Evolutionary conservation across 2,329 filamentous ascomycete genomes (phyloP), one percentile per base, ranked within the genome.

Genomic region (Cadophora malorum): DNA sequence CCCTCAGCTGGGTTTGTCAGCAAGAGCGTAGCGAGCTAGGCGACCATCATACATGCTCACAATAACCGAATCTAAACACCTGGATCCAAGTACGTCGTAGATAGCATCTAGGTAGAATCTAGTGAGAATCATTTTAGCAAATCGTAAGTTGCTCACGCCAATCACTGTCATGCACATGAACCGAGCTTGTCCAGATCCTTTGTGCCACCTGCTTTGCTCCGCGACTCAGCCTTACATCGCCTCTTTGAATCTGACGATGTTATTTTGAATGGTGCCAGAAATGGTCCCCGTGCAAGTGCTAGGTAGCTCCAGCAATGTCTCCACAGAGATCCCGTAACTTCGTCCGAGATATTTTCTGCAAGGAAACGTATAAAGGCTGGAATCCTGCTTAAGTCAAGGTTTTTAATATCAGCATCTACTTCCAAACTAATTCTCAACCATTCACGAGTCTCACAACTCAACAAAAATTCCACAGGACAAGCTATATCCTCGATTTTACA

Each of bases 21-120:
- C 50, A 16, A 19, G 14, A 28, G 23, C 12, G 50, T 53, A 53
- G 50, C 50, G 50, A 53, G 50, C 23, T 53, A 53, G 50, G 50
- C 50, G 50, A 53, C 12, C 25, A 4, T 31, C 25, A 12, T 31
- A 28, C 4, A 10, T 19, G n/a, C n/a, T 49, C 19, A 49, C 45
- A n/a, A 19, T 53, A 28, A 31, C 23, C 50, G 50, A 53, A 16
- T 19, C 28, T 28, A 16, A 19, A 23, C 4, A 28, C 50, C 50
- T 28, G 21, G 28, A 53, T 5, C 50, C 45, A 49, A 21, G 9
- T 49, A 19, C 5, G 21, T 49, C 19, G 19, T 19, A 8, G n/a
- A 19, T 19, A 21, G n/a, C 6, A 49, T 21, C 4, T 19, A 8
- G n/a, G 19, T 19, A 21, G n/a, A 2, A 49, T 21, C 4, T 49